Base-by-base conservation (phyloP, 2,329 filamentous ascomycete species). In the Neodidymelliopsis sp. region DNA sequence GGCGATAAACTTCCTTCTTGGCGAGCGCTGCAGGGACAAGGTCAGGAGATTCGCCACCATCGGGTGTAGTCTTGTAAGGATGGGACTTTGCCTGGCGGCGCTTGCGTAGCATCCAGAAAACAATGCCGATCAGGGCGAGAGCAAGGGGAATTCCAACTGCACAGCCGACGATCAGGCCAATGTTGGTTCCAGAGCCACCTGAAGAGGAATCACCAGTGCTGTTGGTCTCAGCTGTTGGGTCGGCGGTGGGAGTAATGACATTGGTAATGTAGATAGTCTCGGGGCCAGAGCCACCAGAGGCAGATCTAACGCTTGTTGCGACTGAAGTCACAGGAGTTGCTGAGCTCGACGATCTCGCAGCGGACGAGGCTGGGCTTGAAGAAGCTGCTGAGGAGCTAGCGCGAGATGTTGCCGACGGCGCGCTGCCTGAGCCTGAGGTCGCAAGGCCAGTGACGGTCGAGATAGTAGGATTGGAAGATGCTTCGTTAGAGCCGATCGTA, bases 101-200 rank as follows among this genome's bases (percentile, higher is more conserved):
- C 54, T 69, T 70, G 47, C 65, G 68, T 25, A 69, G 31, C 23
- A 70, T 59, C 65, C 66, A 72, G 43, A 64, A 19, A 9, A 71
- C 34, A 13, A 72, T 66, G 8, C 59, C 67, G 29, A 65, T 6
- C 4, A 73, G 43, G 5, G 63, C 63, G 23, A 73, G 58, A 6
- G 47, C 66, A 33, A 73, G 60, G 4, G 70, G 70, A 37, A 73
- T 69, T 12, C 69, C 69, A 28, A 73, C 69, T 9, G 70, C 67
- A 39, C 63, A 69, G 36, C 69, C 70, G n/a, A 71, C 50, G 13
- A 73, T 72, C 8, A 72, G 20, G 10, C 57, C 56, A 12, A 66
- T 40, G 12, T 70, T 67, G n/a, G 62, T 60, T n/a, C 24, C 45
- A 23, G 56, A 52, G 13, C 53, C 35, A 5, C 51, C 15, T n/a